phyloP scores from a whole-genome alignment of 2,329 filamentous ascomycete species.

The Colletotrichum sublineola region DNA sequence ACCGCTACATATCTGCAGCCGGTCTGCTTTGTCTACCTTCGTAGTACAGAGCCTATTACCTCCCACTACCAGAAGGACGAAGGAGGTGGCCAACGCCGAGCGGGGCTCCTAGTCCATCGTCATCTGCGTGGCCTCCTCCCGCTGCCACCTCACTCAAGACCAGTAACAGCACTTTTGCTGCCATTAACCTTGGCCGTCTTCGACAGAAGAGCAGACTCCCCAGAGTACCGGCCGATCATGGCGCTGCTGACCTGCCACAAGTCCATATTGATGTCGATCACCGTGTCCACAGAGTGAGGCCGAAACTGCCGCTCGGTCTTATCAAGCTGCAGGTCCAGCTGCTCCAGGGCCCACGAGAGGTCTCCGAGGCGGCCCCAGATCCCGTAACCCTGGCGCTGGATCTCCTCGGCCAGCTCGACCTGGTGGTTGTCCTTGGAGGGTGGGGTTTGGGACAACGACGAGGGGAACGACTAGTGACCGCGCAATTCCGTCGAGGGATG shows the following conservation, averaged over 20 bases:
- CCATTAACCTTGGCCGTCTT: not conserved
- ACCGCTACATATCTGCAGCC: too few relatives aligned
- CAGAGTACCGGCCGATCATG: conserved; percentile 34
- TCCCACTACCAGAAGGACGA: not conserved
- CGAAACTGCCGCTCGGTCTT: conserved; percentile 37
- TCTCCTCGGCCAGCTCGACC: conserved; percentile 82
- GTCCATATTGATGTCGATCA: conserved; percentile 20
- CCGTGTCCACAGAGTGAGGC: conserved; percentile 27
- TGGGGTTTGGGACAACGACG: conserved; percentile 90
- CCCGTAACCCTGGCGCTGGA: conserved; percentile 81
- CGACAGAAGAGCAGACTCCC: not conserved
- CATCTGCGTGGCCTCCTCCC: conserved; percentile 56
- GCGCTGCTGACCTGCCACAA: conserved; percentile 41
- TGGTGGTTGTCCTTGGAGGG: conserved; percentile 92
- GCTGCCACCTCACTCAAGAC: conserved; percentile 47
- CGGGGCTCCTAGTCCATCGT: conserved; percentile 52
- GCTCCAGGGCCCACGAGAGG: conserved; percentile 40
- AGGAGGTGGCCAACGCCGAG: not conserved
- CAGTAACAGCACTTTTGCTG: not conserved
- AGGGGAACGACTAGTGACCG: conserved; percentile 78
- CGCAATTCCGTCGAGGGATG: conserved; percentile 86
- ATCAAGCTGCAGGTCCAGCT: conserved; percentile 35
- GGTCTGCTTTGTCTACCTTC: not conserved
- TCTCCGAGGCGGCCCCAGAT: conserved; percentile 54
- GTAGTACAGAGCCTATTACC: not conserved